phyloP scores from a whole-genome alignment of 768 basidiomycete species.

The Paxillus ammoniavirescens region DNA sequence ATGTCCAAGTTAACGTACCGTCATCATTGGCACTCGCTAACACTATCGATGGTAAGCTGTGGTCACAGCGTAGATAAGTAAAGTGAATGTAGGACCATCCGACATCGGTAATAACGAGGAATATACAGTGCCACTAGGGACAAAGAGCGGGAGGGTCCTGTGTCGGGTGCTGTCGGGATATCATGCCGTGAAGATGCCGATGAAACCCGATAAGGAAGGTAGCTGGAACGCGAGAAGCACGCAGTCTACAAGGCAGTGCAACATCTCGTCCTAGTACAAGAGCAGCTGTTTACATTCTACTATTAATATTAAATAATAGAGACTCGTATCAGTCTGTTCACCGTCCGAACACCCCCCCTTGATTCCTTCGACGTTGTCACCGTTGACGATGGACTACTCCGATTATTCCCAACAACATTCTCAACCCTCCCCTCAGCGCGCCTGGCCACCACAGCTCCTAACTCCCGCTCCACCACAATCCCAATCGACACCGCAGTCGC shows the following conservation, averaged over 20 bases:
- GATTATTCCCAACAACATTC: constrained; percentile 33
- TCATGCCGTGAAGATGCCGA: constrained; percentile 10
- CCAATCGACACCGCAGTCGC: background rate
- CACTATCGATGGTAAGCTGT: background rate
- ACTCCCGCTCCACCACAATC: background rate
- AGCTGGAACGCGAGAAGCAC: constrained; percentile 5
- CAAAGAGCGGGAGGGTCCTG: background rate
- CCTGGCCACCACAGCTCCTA: constrained; percentile 21
- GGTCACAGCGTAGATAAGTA: no score
- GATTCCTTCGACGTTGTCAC: background rate
- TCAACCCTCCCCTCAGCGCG: constrained; percentile 32
- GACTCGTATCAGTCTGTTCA: background rate
- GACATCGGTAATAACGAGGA: background rate
- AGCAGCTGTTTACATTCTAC: background rate
- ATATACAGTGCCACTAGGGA: no score
- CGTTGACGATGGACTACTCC: constrained; percentile 20
- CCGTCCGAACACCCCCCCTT: background rate
- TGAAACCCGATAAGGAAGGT: background rate
- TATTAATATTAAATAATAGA: no score
- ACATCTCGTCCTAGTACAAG: constrained; percentile 11
- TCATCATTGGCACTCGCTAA: background rate
- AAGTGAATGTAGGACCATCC: background rate
- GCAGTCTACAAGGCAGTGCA: constrained; percentile 16
- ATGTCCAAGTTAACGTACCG: background rate
- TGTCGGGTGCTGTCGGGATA: background rate